Conservation (phyloP, 1,284 basidiomycete genomes). For the Ceratobasidium sp. region DNA sequence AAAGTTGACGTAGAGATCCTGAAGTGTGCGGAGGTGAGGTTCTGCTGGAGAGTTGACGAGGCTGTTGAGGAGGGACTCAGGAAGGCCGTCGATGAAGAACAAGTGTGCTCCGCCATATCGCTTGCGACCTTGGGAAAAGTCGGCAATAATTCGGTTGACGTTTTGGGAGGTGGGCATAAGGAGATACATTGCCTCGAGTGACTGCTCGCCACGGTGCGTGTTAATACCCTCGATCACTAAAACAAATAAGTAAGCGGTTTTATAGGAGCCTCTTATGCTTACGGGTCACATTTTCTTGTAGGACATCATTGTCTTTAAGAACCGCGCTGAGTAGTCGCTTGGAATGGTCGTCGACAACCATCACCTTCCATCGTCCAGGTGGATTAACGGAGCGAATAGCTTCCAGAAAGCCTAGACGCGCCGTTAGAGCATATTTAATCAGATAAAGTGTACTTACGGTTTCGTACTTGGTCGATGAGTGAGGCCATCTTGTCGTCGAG, state of each 20-base stretch:
- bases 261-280: conserved; percentile 49
- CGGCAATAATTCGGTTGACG: conserved; percentile 87
- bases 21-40: conserved; percentile 70
- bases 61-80: conserved; percentile 76
- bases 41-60: conserved; percentile 75
- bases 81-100: conserved; percentile 91
- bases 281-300: conserved; percentile 95
- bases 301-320: conserved; percentile 90
- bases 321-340: conserved; percentile 85
- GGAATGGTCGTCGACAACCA: conserved; percentile 93
- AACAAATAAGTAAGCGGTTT: background rate
- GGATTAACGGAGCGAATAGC: conserved; percentile 83
- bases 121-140: conserved; percentile 70
- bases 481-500: conserved; percentile 25
- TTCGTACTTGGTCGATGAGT: conserved; percentile 37
- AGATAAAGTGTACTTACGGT: conserved; percentile 4
- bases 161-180: conserved; percentile 95
- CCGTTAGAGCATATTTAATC: background rate
- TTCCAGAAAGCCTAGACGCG: conserved; percentile 70
- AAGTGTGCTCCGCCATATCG: conserved; percentile 90
- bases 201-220: conserved; percentile 73
- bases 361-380: conserved; percentile 89
- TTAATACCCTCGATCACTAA: conserved; percentile 81
- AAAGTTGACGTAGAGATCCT: conserved; percentile 89
- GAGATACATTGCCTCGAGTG: conserved; percentile 90